Evolutionary conservation across 2,329 filamentous ascomycete genomes (phyloP), one percentile per base, ranked within the genome.

Genomic region (Diaporthe citrichinensis): DNA sequence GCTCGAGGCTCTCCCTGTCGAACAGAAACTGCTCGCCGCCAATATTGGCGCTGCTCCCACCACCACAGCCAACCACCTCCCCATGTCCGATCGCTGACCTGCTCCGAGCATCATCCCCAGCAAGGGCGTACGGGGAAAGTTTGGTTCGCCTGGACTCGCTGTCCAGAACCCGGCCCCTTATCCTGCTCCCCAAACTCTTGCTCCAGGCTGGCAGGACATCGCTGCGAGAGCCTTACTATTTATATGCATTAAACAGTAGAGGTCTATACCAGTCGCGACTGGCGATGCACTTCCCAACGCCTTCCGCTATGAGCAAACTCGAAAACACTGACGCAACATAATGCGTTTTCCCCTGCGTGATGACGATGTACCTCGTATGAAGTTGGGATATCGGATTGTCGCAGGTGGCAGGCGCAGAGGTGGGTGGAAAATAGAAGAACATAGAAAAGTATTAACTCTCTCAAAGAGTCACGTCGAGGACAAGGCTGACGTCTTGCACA

Each of bases 401-500:
- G 69, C 71, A 62, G 31, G 49, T 57, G 58, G 68, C 53, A 72
- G 75, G 68, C 62, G 65, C 65, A 55, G 49, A 53, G 51, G 65
- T 69, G 65, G 65, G 58, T 61, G 39, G 73, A 67, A 74, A 71
- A 71, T 73, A 72, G 79, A 81, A 79, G 77, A 78, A 80, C 77
- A 83, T 73, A 82, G 80, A 79, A 81, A 79, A 78, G 78, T 78
- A 71, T 77, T 77, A 80, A 80, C 81, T 82, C 81, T 83, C 82
- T 91, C 85, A 93, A 82, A 93, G 91, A 86, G 91, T 91, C 85
- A 98, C 96, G 88, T 99, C 97, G 81, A 99, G 93, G 81, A 99
- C 97, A 82, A 99, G 89, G 88, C 96, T 98, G 84, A 99, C 97
- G 86, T 99, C 97, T 86, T 94, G 92, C 77, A 99, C 97, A 83